These are phyloP conservation scores for Jamesozyma gamospora DNA, from an alignment of 805 yeast genomes.

Conservation along the genomic window DNA sequence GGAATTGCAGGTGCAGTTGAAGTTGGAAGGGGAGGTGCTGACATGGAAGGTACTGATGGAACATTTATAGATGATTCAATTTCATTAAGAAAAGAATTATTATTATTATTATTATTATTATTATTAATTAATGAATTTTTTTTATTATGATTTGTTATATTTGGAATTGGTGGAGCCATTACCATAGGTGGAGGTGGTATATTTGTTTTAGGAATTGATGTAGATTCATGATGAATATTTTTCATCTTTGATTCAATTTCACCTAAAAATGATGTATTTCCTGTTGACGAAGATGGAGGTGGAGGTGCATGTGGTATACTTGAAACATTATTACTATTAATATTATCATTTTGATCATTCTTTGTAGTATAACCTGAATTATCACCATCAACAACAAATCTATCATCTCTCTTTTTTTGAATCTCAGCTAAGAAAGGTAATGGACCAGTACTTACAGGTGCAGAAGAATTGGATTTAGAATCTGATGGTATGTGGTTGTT, in stretches of 20 bases:
- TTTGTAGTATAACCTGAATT: constrained; percentile 20
- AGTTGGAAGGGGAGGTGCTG: constrained; percentile 11
- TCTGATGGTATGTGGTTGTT: constrained; percentile 18
- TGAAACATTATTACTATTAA: constrained; percentile 10
- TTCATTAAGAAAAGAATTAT: not conserved
- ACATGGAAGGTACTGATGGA: constrained; percentile 3
- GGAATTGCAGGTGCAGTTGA: constrained; percentile 13
- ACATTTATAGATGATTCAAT: constrained; percentile 4
- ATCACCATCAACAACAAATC: constrained; percentile 36
- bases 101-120: not conserved
- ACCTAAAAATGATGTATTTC: constrained; percentile 22
- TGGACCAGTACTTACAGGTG: constrained; percentile 29
- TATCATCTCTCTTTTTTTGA: constrained; percentile 39
- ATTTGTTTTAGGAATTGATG: constrained; percentile 5
- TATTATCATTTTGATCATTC: constrained; percentile 13
- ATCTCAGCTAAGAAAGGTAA: constrained; percentile 44
- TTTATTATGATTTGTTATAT: not conserved
- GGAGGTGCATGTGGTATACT: constrained; percentile 7
- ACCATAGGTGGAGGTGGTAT: constrained; percentile 11
- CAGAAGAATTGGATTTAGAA: constrained; percentile 11
- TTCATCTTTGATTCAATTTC: constrained; percentile 24
- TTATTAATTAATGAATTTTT: not conserved
- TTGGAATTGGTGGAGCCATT: constrained; percentile 12
- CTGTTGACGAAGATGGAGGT: constrained; percentile 4
- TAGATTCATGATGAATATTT: constrained; percentile 7